Percentiles rank a stretch among this genome's conserved stretches.
phyloP scores from a whole-genome alignment of 2,329 filamentous ascomycete genomes.

The Didymella sp. region DNA sequence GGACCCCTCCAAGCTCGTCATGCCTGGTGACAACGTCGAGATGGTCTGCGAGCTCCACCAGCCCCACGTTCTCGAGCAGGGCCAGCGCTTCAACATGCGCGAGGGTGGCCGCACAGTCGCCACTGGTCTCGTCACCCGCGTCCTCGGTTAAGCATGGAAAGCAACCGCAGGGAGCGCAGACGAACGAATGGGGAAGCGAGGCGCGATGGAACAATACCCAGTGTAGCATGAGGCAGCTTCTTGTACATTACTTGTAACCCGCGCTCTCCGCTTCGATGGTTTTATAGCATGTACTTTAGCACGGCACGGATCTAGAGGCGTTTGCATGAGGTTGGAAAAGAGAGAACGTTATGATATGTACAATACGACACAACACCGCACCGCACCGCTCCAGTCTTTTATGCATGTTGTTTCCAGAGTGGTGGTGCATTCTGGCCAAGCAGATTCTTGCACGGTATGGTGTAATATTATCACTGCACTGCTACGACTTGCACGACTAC shows the following conservation, averaged over 20 bases:
- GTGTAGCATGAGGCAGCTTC: conserved; percentile 20
- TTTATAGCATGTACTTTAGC: conserved; percentile 38
- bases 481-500: no score
- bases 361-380: conserved; percentile 7
- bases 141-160: conserved; percentile 41
- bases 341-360: conserved; percentile 29
- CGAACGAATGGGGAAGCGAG: conserved; percentile 4
- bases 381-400: not conserved
- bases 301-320: conserved; percentile 34
- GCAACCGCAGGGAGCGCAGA: not conserved
- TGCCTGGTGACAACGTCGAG: conserved; percentile 99
- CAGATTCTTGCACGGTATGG: no score
- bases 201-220: conserved; percentile 18
- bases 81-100: conserved; percentile 97
- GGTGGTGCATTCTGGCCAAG: no score
- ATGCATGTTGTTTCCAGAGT: no score
- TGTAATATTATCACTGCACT: no score
- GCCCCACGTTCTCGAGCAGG: conserved; percentile 85
- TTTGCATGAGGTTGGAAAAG: conserved; percentile 27
- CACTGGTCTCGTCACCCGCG: conserved; percentile 50
- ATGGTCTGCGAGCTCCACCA: conserved; percentile 88
- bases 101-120: conserved; percentile 78
- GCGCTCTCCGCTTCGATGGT: conserved; percentile 37
- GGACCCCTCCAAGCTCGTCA: conserved; percentile 81
- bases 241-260: conserved; percentile 37